These are phyloP conservation scores for Colletotrichum lentis DNA, from an alignment of 2,329 filamentous ascomycete genomes.

Conservation along the genomic window DNA sequence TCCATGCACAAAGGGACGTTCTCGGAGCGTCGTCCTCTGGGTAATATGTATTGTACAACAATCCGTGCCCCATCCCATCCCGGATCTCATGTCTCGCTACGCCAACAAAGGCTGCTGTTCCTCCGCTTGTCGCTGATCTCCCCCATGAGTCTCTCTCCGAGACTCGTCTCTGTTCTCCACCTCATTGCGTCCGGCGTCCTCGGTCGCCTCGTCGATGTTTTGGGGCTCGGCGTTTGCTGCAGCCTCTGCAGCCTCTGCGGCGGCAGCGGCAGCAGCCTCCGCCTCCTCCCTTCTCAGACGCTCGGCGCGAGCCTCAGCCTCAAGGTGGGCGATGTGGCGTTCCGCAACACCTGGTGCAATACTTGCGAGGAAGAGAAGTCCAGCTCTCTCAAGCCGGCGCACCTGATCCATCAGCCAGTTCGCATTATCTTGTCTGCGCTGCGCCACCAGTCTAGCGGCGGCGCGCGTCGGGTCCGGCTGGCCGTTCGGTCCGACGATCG, in stretches of 20 bases:
- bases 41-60: constrained; percentile 30
- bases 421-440: constrained; percentile 55
- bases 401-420: constrained; percentile 60
- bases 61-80: background rate
- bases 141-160: constrained; percentile 12
- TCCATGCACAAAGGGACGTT: constrained; percentile 28
- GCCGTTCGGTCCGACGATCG: constrained; percentile 41
- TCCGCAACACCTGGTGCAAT: constrained; percentile 72
- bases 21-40: constrained; percentile 23
- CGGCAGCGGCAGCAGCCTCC: constrained; percentile 50
- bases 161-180: constrained; percentile 1
- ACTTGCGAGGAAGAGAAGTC: constrained; percentile 71
- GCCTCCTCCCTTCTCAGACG: constrained; percentile 55
- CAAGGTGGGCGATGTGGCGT: constrained; percentile 67
- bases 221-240: constrained; percentile 37
- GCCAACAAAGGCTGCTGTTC: constrained; percentile 32
- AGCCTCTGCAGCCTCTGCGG: constrained; percentile 44
- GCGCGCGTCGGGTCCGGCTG: constrained; percentile 57
- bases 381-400: constrained; percentile 65
- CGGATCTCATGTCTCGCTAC: background rate
- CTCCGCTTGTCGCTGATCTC: constrained; percentile 21
- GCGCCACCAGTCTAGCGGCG: constrained; percentile 63
- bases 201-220: constrained; percentile 21
- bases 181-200: constrained; percentile 7
- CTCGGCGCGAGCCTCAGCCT: constrained; percentile 60